Evolutionary conservation across 1,139 yeast genomes (phyloP), one percentile per base, ranked within the genome.

Genomic region (Kodamaea fungicola): DNA sequence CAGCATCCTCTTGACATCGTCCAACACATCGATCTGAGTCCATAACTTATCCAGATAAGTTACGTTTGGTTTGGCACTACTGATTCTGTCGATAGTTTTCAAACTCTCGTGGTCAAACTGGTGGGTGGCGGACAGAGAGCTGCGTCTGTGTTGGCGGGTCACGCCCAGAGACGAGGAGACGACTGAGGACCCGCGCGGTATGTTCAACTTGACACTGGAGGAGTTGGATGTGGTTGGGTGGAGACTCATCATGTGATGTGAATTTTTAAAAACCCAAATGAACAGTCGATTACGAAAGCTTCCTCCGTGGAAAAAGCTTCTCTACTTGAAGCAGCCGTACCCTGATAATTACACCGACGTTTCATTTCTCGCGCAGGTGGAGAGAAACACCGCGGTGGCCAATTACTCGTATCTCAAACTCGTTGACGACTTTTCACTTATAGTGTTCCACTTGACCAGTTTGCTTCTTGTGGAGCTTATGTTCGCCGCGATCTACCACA

Each of bases 271-370:
- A n/a, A n/a, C 3, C 13, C 21, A 21, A 12, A 23, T n/a, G 26
- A 3, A 23, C 10, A 4, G 24, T 4, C 28, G 38, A 7, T 22
- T 35, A 12, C 28, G 34, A 8, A 26, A 39, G 13, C 43, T 43
- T 16, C 46, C 50, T 1, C 65, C 71, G 10, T 90, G 97, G 97
- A 74, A 83, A 50, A 86, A 94, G 53, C 74, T 89, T 32, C 71
- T 92, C n/a, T 92, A 96, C 82, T 74, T 85, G 31, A 74, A 76
- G 42, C 97, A 90, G 54, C 86, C 86, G 9, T 90, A 81, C 53
- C 95, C 96, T 0, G 98, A 92, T 57, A 92, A 89, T 59, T 87
- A 87, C 61, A 92, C 95, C 2, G 95, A 89, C 54, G 62, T 65
- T 7, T 76, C 90, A 7, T 92, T 92, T 54, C 64, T 89, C 12